Percentiles rank a stretch among this genome's conserved stretches.
Evolutionary conservation across 139 green algal genomes (phyloP).

Genomic region (Micractinium sp.): DNA sequence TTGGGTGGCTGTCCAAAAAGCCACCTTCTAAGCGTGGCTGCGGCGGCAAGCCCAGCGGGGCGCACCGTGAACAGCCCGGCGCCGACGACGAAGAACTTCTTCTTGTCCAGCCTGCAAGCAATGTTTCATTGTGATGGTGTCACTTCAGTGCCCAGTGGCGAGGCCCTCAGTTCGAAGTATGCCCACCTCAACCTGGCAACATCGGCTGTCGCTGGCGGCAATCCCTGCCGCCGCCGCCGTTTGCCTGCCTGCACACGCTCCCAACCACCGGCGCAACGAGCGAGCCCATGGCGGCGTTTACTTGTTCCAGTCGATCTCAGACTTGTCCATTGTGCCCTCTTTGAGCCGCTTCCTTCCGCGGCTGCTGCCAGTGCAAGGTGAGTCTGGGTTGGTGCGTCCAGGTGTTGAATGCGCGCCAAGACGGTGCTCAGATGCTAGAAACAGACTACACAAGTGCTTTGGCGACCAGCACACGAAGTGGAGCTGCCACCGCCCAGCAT

Average conservation of each 20-base stretch:
- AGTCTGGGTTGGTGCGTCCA: background rate
- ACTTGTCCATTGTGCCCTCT: background rate
- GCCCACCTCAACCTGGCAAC: too few relatives aligned
- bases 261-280: background rate
- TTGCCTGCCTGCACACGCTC: background rate
- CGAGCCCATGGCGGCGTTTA: background rate
- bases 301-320: conserved; percentile 22
- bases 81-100: conserved; percentile 88
- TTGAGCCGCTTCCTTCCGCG: too few relatives aligned
- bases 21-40: background rate
- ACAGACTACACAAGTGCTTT: background rate
- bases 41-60: background rate
- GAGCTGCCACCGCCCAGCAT: background rate
- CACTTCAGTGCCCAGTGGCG: too few relatives aligned
- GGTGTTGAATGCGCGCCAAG: background rate
- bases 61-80: conserved; percentile 13
- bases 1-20: background rate
- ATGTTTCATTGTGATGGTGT: background rate
- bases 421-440: background rate
- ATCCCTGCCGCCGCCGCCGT: background rate
- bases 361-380: too few relatives aligned
- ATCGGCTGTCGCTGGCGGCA: background rate
- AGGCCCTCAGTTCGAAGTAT: too few relatives aligned
- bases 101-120: conserved; percentile 84
- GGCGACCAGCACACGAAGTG: background rate